Evolutionary conservation across 2,329 filamentous ascomycete species (phyloP), one percentile per base, ranked within the genome.

Genomic region (Knufia fluminis): DNA sequence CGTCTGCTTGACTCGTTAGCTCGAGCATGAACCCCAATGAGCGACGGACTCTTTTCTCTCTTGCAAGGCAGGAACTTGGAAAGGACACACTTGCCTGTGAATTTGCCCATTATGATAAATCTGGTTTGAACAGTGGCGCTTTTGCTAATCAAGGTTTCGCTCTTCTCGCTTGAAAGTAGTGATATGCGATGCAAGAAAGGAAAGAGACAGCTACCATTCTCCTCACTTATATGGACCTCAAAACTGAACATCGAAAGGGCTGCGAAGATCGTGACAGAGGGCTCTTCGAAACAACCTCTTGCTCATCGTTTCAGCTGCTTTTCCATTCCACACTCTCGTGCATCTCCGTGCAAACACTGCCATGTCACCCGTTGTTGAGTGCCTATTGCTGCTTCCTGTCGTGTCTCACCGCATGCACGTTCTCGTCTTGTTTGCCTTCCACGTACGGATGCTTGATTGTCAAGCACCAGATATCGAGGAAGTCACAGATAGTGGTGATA

Each of bases 401-500:
- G 24, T 48, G 33, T 40, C 28, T 47, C 44, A 47, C 12, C n/a
- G 44, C 44, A 47, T 47, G 44, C 33, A 47, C 44, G 22, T 38
- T 47, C 17, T 39, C 49, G 10, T 59, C 50, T 31, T 53, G 44
- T 54, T 57, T 48, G 46, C 48, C 65, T 49, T 73, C 71, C 31
- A 71, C 64, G 53, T 75, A 74, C 0, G 79, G 79, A 61, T 97
- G 83, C 77, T 98, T 98, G 71, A 98, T 98, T 1, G 86, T 94
- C 65, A 98, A 73, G 65, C 92, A 98, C 88, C 89, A 97, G 58
- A 98, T 98, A 65, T 98, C 92, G 53, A 97, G 76, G 66, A 94
- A 95, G 66, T 98, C 92, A 70, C 92, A 98, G 60, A 98, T 97
- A 24, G 88, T 94, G 52, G 92, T 88, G 58, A 98, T 96, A 50